These are phyloP conservation scores for Vitis hybrid DNA, from an alignment of 177 flowering plant genomes.

Conservation along the genomic window DNA sequence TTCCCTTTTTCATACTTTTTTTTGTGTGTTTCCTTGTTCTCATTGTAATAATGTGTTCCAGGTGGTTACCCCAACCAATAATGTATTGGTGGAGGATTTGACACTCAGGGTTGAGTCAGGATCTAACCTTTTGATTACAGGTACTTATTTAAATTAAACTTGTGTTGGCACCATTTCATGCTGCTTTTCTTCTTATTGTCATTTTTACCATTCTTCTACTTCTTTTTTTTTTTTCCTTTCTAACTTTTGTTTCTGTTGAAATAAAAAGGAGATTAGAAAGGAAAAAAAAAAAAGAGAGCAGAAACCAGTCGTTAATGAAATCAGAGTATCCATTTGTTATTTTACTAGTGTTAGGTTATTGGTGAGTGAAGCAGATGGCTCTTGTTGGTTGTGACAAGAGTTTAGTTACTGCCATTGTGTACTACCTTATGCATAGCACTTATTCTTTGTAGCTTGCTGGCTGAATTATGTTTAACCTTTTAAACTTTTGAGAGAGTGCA, in stretches of 20 bases:
- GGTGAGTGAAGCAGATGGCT: not conserved
- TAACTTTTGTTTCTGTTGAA: not conserved
- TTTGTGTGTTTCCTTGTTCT: not conserved
- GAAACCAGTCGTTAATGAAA: not conserved
- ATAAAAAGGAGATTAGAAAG: no score
- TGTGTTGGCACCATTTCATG: not conserved
- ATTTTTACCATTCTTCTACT: not conserved
- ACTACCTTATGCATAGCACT: not conserved
- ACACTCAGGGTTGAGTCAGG: conserved; percentile 82
- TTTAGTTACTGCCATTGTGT: not conserved
- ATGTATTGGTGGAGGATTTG: conserved; percentile 87
- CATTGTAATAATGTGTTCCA: conserved; percentile 28
- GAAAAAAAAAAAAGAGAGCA: not conserved
- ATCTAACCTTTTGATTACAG: conserved; percentile 95
- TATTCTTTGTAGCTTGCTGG: not conserved
- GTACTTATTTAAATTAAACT: conserved; percentile 31
- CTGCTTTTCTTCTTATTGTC: not conserved
- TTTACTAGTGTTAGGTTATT: not conserved
- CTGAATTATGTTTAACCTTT: not conserved
- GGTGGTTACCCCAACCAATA: conserved; percentile 98
- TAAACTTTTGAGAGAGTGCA: not conserved
- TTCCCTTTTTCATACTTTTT: not conserved
- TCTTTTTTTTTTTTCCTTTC: not conserved
- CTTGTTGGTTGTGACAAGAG: not conserved
- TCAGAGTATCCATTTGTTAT: not conserved